Conservation (phyloP, 495 filamentous ascomycete genomes). For the Neurospora terricola region DNA sequence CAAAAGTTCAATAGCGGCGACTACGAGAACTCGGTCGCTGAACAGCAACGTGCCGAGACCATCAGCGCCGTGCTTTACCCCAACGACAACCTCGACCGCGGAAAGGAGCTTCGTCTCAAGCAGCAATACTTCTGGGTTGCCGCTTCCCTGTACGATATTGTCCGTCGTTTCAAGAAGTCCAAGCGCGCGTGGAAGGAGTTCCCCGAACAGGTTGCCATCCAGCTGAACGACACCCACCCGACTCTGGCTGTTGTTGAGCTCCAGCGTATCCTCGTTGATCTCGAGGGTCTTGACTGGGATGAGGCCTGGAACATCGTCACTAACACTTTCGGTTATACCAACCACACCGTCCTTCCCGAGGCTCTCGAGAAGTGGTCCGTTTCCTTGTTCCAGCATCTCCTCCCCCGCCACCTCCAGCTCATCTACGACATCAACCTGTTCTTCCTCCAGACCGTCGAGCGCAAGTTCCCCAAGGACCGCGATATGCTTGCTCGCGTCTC, state of each 20-base stretch:
- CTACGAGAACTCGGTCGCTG: constrained; percentile 92
- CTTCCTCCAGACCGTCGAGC: constrained; percentile 85
- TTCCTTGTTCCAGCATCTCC: constrained; percentile 78
- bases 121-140: constrained; percentile 99
- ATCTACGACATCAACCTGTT: constrained; percentile 97
- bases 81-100: constrained; percentile 92
- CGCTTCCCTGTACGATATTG: constrained; percentile 89
- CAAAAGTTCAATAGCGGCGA: constrained; percentile 98
- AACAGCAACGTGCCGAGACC: constrained; percentile 92
- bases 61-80: constrained; percentile 97
- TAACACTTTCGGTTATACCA: constrained; percentile 82
- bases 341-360: constrained; percentile 95
- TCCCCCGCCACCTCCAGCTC: constrained; percentile 91
- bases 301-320: constrained; percentile 76
- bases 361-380: constrained; percentile 99
- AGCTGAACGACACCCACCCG: constrained; percentile 96
- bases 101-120: constrained; percentile 94
- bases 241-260: constrained; percentile 93
- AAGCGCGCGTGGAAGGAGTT: constrained; percentile 86
- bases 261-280: constrained; percentile 82
- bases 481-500: constrained; percentile 79
- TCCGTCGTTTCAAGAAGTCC: constrained; percentile 95
- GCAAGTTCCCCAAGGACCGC: constrained; percentile 77
- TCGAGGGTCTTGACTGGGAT: constrained; percentile 87
- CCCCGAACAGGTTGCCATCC: constrained; percentile 90